Evolutionary conservation across 345 rosid species (phyloP), one percentile per base, ranked within the genome.

Genomic region (Salix dunnii): DNA sequence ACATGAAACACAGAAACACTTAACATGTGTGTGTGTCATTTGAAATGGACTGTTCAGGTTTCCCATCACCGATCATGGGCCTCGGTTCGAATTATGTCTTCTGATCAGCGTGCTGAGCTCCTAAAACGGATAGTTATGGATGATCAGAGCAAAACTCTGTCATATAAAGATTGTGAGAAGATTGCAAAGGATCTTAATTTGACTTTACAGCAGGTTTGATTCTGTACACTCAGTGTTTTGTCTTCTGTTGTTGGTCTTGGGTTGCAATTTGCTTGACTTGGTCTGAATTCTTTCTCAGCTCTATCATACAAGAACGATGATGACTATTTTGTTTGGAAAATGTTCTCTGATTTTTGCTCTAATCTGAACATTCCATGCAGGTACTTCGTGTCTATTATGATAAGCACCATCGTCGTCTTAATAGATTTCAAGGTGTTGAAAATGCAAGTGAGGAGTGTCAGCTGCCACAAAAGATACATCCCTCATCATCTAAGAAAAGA

Each of bases 181-280:
- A 89, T 93, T 67, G 95, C 94, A 38, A 90, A 82, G 84, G 97
- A 95, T 78, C 90, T 95, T 73, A 90, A 90, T 75, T 88, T 95
- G 79, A 86, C 94, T 75, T 75, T 95, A 65, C 97, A 91, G 81
- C 99, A 95, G 99, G 97, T 92, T 70, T 76, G 74, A n/a, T 68
- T 30, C 25, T 60, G 28, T 71, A 40, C n/a, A 33, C 33, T n/a
- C 12, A 48, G 67, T 38, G 58, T 51, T 71, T 17, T 33, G 20
- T 67, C 66, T 0, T 23, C 17, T 38, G 11, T 46, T 40, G 63
- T 60, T 43, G 5, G 16, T 14, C 31, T 12, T n/a, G 51, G 27
- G 35, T 28, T 62, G 25, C 23, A 7, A 28, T 69, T 55, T 69
- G 60, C 67, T 58, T 38, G 38, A 63, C 67, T 36, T 36, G 31